Percentiles rank a stretch among this genome's conserved stretches.
phyloP scores from a whole-genome alignment of 495 filamentous ascomycete genomes.

The Penicillium turbatum region DNA sequence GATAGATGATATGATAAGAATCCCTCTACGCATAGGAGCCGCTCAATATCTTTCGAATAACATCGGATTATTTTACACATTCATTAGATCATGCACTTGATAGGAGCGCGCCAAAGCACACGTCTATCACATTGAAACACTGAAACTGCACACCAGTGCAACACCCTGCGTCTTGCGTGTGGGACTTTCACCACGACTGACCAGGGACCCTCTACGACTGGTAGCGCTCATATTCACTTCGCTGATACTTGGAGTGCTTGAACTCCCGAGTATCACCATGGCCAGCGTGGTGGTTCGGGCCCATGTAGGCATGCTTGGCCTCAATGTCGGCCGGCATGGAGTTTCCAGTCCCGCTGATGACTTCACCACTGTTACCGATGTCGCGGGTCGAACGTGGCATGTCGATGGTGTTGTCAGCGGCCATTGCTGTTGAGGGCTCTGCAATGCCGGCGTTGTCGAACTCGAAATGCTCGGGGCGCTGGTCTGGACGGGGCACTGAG shows the following conservation, averaged over 20 bases:
- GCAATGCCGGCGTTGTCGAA: conserved; percentile 32
- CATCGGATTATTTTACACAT: neutral
- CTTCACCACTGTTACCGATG: conserved; percentile 43
- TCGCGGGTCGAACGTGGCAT: conserved; percentile 49
- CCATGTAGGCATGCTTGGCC: conserved; percentile 42
- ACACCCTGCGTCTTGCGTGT: neutral
- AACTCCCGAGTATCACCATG: conserved; percentile 35
- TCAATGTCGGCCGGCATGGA: conserved; percentile 42
- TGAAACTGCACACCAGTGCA: neutral
- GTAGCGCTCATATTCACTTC: conserved; percentile 39
- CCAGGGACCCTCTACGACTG: conserved; percentile 19
- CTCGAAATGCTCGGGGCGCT: conserved; percentile 30
- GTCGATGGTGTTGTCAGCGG: conserved; percentile 50
- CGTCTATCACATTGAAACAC: neutral
- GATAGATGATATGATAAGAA: conserved; percentile 8
- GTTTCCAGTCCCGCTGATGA: conserved; percentile 50
- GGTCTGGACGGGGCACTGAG: conserved; percentile 53
- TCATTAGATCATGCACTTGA: conserved; percentile 1
- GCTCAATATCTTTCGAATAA: neutral
- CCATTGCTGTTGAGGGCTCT: conserved; percentile 35
- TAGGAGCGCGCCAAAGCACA: neutral
- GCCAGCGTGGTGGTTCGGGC: conserved; percentile 30
- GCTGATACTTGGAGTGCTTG: conserved; percentile 42
- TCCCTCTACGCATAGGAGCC: neutral
- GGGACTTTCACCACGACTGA: conserved; percentile 26